A percentile compares a stretch with the other conserved stretches of the same genome.
Conservation (phyloP, 257 asterid genomes). For the Solanum ossicruentum region DNA sequence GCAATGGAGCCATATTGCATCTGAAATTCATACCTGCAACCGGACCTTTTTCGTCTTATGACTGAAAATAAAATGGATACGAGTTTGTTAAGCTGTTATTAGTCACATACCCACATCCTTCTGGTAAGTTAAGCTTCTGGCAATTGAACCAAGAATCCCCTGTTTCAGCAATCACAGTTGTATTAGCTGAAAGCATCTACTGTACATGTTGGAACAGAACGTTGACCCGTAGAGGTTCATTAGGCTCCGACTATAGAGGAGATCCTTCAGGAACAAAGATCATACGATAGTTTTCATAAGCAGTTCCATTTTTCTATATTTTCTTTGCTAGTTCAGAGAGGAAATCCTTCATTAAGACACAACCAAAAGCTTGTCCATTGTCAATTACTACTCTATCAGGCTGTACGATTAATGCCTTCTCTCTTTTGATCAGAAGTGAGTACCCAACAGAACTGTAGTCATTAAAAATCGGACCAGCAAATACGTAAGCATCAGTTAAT, state of each 20-base stretch:
- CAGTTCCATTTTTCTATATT: conserved; percentile 30
- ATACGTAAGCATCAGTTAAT: conserved; percentile 64
- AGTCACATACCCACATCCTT: too few species aligned
- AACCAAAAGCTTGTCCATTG: too few species aligned
- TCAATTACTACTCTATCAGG: too few species aligned
- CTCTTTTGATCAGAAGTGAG: conserved; percentile 69
- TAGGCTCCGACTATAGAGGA: conserved; percentile 41
- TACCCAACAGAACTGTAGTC: conserved; percentile 83
- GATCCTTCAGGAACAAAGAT: conserved; percentile 63
- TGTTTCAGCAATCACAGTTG: too few species aligned
- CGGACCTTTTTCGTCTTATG: conserved; percentile 31
- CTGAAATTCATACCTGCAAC: conserved; percentile 66
- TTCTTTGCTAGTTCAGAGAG: conserved; percentile 13
- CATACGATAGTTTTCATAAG: conserved; percentile 49
- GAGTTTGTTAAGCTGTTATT: neutral
- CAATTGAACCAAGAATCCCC: too few species aligned
- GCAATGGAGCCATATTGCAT: conserved; percentile 55
- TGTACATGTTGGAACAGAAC: conserved; percentile 67
- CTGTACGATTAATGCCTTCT: conserved; percentile 34
- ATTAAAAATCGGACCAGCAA: conserved; percentile 71
- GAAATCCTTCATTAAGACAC: too few species aligned
- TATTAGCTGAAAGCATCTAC: too few species aligned
- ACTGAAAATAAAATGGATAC: neutral
- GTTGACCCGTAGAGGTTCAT: conserved; percentile 62
- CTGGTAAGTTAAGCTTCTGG: too few species aligned